Base-by-base conservation (phyloP, 2,329 filamentous ascomycete species). In the Endocalyx cinctus region DNA sequence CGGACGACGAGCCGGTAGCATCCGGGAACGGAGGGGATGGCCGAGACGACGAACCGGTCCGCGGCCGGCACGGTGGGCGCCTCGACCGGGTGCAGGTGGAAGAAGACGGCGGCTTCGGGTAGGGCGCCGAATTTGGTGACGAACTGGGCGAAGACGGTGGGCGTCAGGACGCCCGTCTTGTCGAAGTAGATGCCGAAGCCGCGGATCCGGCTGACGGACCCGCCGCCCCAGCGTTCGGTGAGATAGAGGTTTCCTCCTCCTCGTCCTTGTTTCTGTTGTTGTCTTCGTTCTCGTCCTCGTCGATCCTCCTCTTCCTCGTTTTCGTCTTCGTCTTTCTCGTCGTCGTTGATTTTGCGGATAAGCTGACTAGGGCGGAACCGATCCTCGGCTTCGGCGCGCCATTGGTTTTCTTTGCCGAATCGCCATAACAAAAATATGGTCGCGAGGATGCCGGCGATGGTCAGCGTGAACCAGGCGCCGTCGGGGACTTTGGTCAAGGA, bases 321-420 rank as follows among this genome's bases (percentile, higher is more conserved):
- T n/a, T n/a, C n/a, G 2, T 55, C 50, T 2, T 31, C 19, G 4
- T 43, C 44, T 25, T 45, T 43, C 12, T 38, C 43, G n/a, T n/a
- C n/a, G 2, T 55, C 50, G 2, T 31, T 18, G 4, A 42, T 43
- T 25, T 45, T 43, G 11, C 37, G 42, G 13, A 45, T 31, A 4
- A 70, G 58, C 11, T 66, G 47, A 32, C 61, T 68, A 5, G 69
- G 66, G 27, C 67, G 64, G 35, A 79, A 65, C 4, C 70, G 68
- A 45, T 87, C 81, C 35, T 71, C 66, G 1, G 70, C 69, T 59
- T 89, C 84, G 3, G 83, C 77, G 6, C 60, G 62, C 84, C 84
- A 89, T 52, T 89, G 84, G 39, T 77, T 72, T 51, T 87, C 82
- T 54, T 89, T 88, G 12, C 84, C 84, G 47, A 79, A 89, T 19